Percentiles rank a stretch among this genome's conserved stretches.
phyloP scores from a whole-genome alignment of 345 rosid genomes.

The Populus ilicifolia region DNA sequence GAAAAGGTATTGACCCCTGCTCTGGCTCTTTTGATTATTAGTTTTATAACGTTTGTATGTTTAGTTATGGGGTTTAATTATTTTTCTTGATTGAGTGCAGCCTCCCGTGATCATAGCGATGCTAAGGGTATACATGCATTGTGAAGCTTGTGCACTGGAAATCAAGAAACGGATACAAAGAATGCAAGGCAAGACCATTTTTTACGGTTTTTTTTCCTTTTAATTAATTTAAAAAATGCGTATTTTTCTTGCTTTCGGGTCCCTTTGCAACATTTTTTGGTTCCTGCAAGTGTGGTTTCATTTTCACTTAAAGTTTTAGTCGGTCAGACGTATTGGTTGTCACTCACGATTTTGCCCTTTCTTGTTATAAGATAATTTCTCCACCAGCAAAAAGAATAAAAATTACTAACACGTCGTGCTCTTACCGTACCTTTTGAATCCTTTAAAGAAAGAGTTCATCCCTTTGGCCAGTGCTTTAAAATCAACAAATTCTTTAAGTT shows the following conservation, averaged over 20 bases:
- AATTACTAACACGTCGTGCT: background rate
- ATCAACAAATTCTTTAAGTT: background rate
- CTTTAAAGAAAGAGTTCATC: background rate
- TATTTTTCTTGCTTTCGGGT: background rate
- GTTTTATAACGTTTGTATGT: background rate
- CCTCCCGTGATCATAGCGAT: slow-evolving; percentile 63
- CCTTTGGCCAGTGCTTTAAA: slow-evolving; percentile 6
- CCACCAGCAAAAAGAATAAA: background rate
- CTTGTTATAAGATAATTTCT: background rate
- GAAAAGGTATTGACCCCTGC: slow-evolving; percentile 48
- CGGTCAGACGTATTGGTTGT: background rate
- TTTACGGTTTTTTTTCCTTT: background rate
- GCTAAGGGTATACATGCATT: slow-evolving; percentile 82
- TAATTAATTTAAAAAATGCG: background rate
- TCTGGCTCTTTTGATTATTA: background rate
- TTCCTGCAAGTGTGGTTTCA: slow-evolving; percentile 12
- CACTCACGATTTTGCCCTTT: background rate
- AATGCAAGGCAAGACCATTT: slow-evolving; percentile 61
- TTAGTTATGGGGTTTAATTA: background rate
- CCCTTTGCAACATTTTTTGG: background rate
- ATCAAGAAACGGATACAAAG: slow-evolving; percentile 82
- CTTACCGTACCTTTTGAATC: slow-evolving; percentile 16
- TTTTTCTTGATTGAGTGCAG: slow-evolving; percentile 30
- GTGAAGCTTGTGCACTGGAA: slow-evolving; percentile 85
- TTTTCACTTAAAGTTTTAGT: background rate